phyloP scores from a whole-genome alignment of 768 basidiomycete genomes.

The Lyophyllum shimeji region DNA sequence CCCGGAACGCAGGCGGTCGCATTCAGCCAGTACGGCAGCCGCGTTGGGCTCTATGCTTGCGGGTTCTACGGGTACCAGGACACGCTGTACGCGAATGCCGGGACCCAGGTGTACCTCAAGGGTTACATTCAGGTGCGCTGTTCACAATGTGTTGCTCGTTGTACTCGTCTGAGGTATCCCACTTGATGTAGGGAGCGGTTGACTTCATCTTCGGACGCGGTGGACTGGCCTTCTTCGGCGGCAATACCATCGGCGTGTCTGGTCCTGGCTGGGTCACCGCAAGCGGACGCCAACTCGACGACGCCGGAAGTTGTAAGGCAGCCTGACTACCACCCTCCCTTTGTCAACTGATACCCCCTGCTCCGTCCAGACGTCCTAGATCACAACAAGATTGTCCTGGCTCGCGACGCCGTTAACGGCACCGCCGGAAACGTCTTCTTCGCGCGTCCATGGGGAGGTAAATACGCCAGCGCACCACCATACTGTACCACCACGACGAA shows the following conservation, averaged over 20 bases:
- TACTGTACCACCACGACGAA: too few relatives aligned
- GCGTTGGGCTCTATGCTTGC: conserved; percentile 45
- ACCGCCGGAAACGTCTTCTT: conserved; percentile 38
- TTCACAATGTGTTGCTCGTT: too few relatives aligned
- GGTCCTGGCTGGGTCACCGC: conserved; percentile 49
- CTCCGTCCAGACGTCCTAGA: conserved; percentile 40
- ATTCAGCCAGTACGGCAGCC: conserved; percentile 47
- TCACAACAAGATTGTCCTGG: conserved; percentile 41
- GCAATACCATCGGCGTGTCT: conserved; percentile 46
- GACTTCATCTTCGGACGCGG: conserved; percentile 52
- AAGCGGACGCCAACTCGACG: conserved; percentile 43
- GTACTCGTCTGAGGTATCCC: too few relatives aligned
- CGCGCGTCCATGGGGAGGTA: conserved; percentile 50
- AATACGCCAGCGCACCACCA: too few relatives aligned
- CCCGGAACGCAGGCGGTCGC: conserved; percentile 47
- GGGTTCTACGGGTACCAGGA: conserved; percentile 50
- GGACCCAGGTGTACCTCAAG: conserved; percentile 47
- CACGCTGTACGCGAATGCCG: conserved; percentile 43
- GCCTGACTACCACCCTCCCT: background rate
- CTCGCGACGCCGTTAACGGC: conserved; percentile 36
- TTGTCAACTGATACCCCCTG: background rate
- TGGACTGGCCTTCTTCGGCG: conserved; percentile 46
- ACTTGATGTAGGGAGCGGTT: conserved; percentile 40
- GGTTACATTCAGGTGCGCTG: conserved; percentile 44
- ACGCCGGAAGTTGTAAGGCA: conserved; percentile 43